Percentiles rank a stretch among this genome's conserved stretches.
phyloP scores from a whole-genome alignment of 2,329 filamentous ascomycete genomes.

The Setomelanomma holmii region DNA sequence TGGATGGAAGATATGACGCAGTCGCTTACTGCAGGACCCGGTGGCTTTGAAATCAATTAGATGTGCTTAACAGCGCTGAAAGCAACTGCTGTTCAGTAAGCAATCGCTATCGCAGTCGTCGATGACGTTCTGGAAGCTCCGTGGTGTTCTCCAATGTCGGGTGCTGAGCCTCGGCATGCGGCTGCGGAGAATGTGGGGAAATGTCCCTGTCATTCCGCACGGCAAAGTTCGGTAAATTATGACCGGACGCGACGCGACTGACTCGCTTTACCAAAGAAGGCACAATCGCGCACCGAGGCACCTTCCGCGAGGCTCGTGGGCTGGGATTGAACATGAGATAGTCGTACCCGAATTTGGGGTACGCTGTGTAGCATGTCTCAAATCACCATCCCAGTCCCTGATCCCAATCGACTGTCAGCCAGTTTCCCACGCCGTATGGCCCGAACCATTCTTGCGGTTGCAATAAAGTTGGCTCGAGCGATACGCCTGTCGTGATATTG shows the following conservation, averaged over 20 bases:
- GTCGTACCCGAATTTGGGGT: neutral
- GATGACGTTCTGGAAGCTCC: neutral
- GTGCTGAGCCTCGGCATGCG: constrained; percentile 24
- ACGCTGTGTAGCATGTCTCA: neutral
- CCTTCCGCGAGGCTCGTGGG: neutral
- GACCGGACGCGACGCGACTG: neutral
- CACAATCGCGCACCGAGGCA: neutral
- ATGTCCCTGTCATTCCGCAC: neutral
- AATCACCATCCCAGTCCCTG: constrained; percentile 34
- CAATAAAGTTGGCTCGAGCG: constrained; percentile 36
- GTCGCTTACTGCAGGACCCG: too few relatives aligned
- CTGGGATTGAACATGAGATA: neutral
- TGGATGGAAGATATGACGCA: too few relatives aligned
- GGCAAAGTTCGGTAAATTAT: constrained; percentile 20
- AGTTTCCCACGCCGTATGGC: constrained; percentile 40
- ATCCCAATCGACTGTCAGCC: constrained; percentile 45
- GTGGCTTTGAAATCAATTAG: too few relatives aligned
- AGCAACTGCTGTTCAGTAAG: too few relatives aligned
- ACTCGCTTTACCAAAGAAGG: neutral
- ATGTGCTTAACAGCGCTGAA: too few relatives aligned
- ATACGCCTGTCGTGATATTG: constrained; percentile 16
- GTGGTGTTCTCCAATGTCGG: neutral
- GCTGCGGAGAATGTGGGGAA: constrained; percentile 33
- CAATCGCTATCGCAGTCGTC: neutral
- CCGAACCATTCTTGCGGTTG: constrained; percentile 40